Evolutionary conservation across 2,329 filamentous ascomycete genomes (phyloP).

Genomic region (Biscogniauxia marginata): DNA sequence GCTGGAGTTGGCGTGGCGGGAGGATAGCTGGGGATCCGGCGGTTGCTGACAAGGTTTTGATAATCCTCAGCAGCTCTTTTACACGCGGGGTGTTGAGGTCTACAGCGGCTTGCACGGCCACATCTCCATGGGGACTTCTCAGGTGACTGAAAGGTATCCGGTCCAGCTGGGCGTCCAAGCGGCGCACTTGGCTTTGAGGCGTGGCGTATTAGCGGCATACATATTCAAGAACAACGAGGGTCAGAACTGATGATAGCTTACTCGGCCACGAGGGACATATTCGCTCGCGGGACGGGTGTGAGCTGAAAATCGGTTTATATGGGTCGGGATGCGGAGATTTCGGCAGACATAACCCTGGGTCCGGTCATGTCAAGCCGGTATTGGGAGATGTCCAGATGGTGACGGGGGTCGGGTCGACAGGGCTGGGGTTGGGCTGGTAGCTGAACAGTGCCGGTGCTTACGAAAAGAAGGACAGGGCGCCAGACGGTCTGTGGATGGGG

Average conservation of each 20-base stretch:
- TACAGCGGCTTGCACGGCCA: slow-evolving; percentile 34
- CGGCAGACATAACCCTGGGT: slow-evolving; percentile 19
- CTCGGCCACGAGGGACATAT: slow-evolving; percentile 50
- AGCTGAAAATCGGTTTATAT: slow-evolving; percentile 14
- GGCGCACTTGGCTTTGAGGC: slow-evolving; percentile 51
- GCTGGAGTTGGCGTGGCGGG: slow-evolving; percentile 57
- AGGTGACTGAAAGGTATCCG: slow-evolving; percentile 53
- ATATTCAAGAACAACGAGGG: not conserved
- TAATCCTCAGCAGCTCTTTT: slow-evolving; percentile 63
- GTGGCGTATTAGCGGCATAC: slow-evolving; percentile 11
- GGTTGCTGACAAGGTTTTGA: slow-evolving; percentile 69
- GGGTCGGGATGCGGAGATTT: slow-evolving; percentile 18
- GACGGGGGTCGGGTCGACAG: not conserved
- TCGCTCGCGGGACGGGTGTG: too few species aligned
- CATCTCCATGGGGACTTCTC: slow-evolving; percentile 40
- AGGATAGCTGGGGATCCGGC: slow-evolving; percentile 63
- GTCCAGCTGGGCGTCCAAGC: slow-evolving; percentile 64
- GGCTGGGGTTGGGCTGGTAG: slow-evolving; percentile 1
- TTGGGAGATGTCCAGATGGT: not conserved
- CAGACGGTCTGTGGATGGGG: not conserved
- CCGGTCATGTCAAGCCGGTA: slow-evolving; percentile 21
- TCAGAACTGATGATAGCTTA: slow-evolving; percentile 32
- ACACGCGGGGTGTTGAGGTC: slow-evolving; percentile 53
- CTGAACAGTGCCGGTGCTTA: slow-evolving; percentile 1
- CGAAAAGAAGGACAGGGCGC: not conserved